These are phyloP conservation scores for Fragaria nilgerrensis DNA, from an alignment of 306 rosid species.

Conservation along the genomic window DNA sequence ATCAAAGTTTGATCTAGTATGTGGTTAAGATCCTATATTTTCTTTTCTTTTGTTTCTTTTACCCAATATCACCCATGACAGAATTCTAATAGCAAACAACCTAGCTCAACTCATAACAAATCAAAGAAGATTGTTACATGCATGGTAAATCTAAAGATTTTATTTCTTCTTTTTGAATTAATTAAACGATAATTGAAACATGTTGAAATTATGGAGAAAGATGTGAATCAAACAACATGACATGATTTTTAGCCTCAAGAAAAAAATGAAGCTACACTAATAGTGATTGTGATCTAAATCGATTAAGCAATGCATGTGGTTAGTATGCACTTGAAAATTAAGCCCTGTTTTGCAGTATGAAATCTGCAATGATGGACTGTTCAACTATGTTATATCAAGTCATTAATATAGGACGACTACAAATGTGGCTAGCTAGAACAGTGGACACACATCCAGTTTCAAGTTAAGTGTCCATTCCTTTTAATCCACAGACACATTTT, in stretches of 20 bases:
- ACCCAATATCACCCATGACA: background rate
- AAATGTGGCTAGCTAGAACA: background rate
- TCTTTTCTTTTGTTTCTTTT: background rate
- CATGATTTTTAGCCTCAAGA: too few species aligned
- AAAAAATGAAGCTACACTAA: background rate
- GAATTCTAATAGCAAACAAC: background rate
- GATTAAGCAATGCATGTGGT: background rate
- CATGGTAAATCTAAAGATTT: too few species aligned
- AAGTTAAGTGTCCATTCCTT: background rate
- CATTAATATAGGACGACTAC: background rate
- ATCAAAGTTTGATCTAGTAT: background rate
- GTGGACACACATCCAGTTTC: background rate
- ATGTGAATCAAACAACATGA: too few species aligned
- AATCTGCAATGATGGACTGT: background rate
- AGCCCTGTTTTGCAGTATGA: background rate
- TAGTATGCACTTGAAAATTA: background rate
- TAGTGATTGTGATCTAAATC: background rate
- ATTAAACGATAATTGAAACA: too few species aligned
- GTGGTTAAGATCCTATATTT: background rate
- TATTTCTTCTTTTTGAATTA: too few species aligned
- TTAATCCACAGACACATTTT: background rate
- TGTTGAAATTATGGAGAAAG: too few species aligned
- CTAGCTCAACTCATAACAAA: background rate
- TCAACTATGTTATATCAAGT: background rate
- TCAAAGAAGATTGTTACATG: too few species aligned